Conservation (phyloP, 1,284 basidiomycete genomes). For the Gomphus sp. region DNA sequence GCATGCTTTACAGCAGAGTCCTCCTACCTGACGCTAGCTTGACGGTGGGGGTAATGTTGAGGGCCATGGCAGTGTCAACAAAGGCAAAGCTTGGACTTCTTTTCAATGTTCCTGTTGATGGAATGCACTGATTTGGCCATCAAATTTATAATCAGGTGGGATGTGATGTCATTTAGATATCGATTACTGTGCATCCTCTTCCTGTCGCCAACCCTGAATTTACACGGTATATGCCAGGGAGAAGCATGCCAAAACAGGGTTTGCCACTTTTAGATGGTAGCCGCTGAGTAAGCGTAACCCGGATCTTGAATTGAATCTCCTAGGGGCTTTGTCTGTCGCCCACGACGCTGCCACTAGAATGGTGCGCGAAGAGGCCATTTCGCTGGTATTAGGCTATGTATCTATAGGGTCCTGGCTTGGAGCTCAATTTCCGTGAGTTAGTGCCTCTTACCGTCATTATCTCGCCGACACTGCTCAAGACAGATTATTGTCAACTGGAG, state of each 20-base stretch:
- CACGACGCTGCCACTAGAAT: background rate
- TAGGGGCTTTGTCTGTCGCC: background rate
- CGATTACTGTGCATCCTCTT: no score
- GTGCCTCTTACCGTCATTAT: background rate
- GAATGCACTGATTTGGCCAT: no score
- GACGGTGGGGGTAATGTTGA: background rate
- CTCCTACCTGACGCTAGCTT: background rate
- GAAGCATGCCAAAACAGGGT: no score
- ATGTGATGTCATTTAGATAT: no score
- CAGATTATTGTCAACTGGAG: constrained; percentile 79
- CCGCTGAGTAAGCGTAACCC: background rate
- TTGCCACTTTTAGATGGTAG: background rate
- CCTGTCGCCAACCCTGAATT: no score
- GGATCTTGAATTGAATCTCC: background rate
- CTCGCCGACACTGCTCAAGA: constrained; percentile 23
- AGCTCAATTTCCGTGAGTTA: constrained; percentile 86
- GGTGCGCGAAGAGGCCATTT: constrained; percentile 4
- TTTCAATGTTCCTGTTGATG: no score
- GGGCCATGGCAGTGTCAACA: background rate
- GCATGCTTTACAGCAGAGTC: background rate
- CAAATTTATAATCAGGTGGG: no score
- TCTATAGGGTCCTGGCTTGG: constrained; percentile 86
- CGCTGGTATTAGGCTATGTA: constrained; percentile 51
- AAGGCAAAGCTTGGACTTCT: no score
- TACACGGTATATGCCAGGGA: no score